Evolutionary conservation across 75 land plant genomes (phyloP), one percentile per base, ranked within the genome.

Genomic region (Selaginella tamariscina): DNA sequence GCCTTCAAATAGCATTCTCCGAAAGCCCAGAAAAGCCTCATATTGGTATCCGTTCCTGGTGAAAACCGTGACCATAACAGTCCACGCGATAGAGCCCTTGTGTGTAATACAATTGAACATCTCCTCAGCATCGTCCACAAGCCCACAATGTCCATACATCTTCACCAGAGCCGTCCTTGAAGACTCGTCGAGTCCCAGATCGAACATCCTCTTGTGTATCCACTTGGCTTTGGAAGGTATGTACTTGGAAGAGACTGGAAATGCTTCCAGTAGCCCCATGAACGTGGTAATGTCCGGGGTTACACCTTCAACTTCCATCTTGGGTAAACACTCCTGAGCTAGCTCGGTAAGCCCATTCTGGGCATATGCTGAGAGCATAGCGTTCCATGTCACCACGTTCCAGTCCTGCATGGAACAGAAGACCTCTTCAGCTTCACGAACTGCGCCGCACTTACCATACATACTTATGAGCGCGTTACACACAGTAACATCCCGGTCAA

Each of bases 341-440:
- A 9, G n/a, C 23, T n/a, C 21, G 62, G 5, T 8, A 23, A 59
- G 62, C 2, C 62, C 62, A n/a, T 59, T 59, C 26, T 59, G 27
- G 8, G 27, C 23, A n/a, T 59, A 59, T 2, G 62, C 62, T n/a
- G 26, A 5, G 26, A 21, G 5, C 8, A 21, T 8, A 23, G 62
- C 62, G 26, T 59, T 59, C 62, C 62, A 59, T 23, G 62, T 59
- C 62, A 59, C 62, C 9, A 59, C 62, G 26, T 59, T 59, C 26
- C 62, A 9, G 8, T 23, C 62, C 26, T 21, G 62, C 62, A 59
- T 21, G 27, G 21, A 23, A 27, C 21, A 8, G 21, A 59, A 59
- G 21, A 59, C 26, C 9, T 59, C 8, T 21, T 59, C 8, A 23
- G 62, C 62, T 5, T 59, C 62, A 5, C n/a, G 26, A 59, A 59